These are phyloP conservation scores for Leishmania amazonensis DNA, from an alignment of 208 protist species.

Conservation along the genomic window DNA sequence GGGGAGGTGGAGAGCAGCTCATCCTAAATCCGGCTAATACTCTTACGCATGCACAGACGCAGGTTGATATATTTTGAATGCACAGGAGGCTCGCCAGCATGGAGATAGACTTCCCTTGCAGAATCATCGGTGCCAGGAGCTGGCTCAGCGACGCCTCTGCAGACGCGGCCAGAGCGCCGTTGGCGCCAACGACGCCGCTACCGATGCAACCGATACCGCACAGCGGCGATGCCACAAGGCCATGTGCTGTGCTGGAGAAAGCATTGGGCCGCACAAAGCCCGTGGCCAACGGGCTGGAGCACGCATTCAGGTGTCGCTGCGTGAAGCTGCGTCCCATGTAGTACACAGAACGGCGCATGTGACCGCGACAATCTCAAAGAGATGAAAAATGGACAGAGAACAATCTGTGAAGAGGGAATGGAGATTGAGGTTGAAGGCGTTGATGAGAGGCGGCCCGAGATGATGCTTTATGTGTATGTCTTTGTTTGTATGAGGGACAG, in stretches of 20 bases:
- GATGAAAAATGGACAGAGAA: neutral
- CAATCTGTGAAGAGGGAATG: neutral
- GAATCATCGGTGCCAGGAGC: conserved; percentile 51
- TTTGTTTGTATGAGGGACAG: neutral
- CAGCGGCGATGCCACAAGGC: conserved; percentile 49
- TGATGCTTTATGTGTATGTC: neutral
- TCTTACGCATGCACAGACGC: conserved; percentile 86
- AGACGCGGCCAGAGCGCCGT: conserved; percentile 21
- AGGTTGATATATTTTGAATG: conserved; percentile 89
- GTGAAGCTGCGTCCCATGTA: conserved; percentile 88
- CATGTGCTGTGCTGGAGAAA: conserved; percentile 45
- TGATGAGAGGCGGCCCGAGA: neutral
- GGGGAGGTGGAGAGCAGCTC: neutral
- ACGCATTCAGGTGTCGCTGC: conserved; percentile 81
- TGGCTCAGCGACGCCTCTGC: conserved; percentile 48
- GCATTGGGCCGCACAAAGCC: conserved; percentile 78
- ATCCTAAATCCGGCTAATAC: conserved; percentile 65
- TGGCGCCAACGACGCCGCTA: conserved; percentile 16
- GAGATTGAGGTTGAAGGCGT: neutral
- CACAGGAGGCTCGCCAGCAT: conserved; percentile 53
- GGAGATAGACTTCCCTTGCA: conserved; percentile 43
- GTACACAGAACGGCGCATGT: conserved; percentile 80
- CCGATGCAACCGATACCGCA: conserved; percentile 35
- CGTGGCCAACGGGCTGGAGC: conserved; percentile 72
- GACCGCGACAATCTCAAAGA: neutral